Conservation (phyloP, 2,329 filamentous ascomycete genomes). For the Alternaria burnsii region DNA sequence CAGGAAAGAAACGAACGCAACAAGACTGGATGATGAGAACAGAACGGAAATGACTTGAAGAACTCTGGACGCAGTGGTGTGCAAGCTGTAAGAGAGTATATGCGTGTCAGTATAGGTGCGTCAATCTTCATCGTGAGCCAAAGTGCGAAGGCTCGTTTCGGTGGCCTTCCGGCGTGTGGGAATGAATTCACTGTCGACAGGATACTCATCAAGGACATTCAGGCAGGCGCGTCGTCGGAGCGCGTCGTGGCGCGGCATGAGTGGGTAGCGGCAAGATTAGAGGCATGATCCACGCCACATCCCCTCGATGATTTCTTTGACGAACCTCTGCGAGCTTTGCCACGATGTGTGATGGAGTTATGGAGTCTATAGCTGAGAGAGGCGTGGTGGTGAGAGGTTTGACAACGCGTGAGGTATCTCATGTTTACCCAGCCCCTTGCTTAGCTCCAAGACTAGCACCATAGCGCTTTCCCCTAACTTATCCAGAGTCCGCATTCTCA, state of each 20-base stretch:
- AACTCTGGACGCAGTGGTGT: not conserved
- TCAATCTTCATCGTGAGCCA: not conserved
- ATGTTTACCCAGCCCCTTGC: not conserved
- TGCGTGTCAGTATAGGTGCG: not conserved
- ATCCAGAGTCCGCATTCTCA: not conserved
- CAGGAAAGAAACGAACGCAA: not conserved
- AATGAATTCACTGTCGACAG: not conserved
- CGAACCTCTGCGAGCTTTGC: not conserved
- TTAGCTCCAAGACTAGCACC: not conserved
- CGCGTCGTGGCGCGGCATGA: not conserved
- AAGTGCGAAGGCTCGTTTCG: not conserved
- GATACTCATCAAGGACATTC: not conserved
- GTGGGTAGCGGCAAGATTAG: not conserved
- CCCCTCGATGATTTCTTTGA: not conserved
- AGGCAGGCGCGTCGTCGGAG: not conserved
- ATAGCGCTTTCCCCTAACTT: constrained; percentile 1
- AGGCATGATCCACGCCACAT: not conserved
- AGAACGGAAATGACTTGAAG: not conserved
- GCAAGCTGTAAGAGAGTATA: not conserved
- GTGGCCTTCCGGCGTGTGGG: not conserved
- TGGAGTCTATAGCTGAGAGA: not conserved
- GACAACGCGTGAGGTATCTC: not conserved
- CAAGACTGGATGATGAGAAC: not conserved
- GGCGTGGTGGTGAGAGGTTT: not conserved
- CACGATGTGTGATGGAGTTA: not conserved